phyloP scores from a whole-genome alignment of 768 basidiomycete genomes.

The Infundibulicybe gibba region DNA sequence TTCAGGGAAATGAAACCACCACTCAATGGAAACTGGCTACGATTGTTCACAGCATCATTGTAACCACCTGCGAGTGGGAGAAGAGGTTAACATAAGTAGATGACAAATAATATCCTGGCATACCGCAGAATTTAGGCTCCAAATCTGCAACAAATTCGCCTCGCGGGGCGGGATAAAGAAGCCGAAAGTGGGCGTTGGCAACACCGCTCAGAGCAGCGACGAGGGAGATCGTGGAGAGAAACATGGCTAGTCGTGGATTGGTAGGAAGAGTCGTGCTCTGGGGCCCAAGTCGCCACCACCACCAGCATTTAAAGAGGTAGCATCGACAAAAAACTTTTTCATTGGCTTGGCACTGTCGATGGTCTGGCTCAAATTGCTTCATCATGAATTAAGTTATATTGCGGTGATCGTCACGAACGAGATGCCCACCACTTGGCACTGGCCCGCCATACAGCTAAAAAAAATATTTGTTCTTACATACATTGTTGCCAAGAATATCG shows the following conservation, averaged over 20 bases:
- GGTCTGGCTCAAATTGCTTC: too few species aligned
- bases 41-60: slow-evolving; percentile 42
- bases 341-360: too few species aligned
- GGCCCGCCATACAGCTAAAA: too few species aligned
- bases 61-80: slow-evolving; percentile 51
- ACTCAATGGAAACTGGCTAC: slow-evolving; percentile 65
- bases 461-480: too few species aligned
- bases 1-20: slow-evolving; percentile 56
- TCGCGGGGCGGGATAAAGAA: slow-evolving; percentile 68
- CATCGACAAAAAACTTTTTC: too few species aligned
- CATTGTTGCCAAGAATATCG: too few species aligned
- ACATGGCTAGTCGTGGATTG: slow-evolving; percentile 9
- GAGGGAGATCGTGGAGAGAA: slow-evolving; percentile 34
- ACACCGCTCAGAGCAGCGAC: slow-evolving; percentile 33
- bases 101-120: slow-evolving; percentile 9
- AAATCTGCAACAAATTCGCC: slow-evolving; percentile 58
- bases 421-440: too few species aligned
- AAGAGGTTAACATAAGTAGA: slow-evolving; percentile 1
- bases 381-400: too few species aligned
- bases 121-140: slow-evolving; percentile 65
- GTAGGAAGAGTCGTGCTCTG: slow-evolving; percentile 6
- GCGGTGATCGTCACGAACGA: too few species aligned
- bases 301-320: too few species aligned
- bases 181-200: slow-evolving; percentile 68
- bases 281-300: too few species aligned